Evolutionary conservation across 2,329 filamentous ascomycete species (phyloP), one percentile per base, ranked within the genome.

Genomic region (Colletotrichum salicis): DNA sequence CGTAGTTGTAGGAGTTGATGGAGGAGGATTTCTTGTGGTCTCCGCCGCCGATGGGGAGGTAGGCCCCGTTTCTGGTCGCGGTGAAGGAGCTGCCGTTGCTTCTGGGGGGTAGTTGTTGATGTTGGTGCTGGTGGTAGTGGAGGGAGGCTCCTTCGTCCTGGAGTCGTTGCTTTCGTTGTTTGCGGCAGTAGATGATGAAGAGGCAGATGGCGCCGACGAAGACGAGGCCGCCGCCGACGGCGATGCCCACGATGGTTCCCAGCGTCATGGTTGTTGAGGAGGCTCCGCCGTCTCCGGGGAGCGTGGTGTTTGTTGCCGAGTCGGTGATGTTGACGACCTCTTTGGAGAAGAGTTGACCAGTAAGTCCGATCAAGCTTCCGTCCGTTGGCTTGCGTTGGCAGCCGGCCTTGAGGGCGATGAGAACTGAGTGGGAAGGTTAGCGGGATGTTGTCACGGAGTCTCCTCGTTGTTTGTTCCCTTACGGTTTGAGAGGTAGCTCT

Each of bases 191-290:
- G 1, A 88, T 72, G 63, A 82, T 75, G 62, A 89, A 84, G 1
- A 90, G 80, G 2, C 77, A 82, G 1, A 79, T 73, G 2, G 81
- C 82, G 0, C 84, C 81, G 6, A 86, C 41, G 3, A 89, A 76
- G 1, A 85, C 76, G 0, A 87, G 78, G 0, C 80, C 80, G 7
- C 82, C 84, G 13, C 85, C 87, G 0, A 89, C 77, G 0, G 82
- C 83, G 57, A 90, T 89, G 22, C 88, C 88, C 0, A 86, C 85
- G 19, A 89, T 86, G n/a, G 85, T 85, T 2, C 85, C 84, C 0
- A 83, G 83, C 0, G 84, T 83, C 76, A 89, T 82, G 11, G 75
- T 75, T 4, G 75, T 77, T 3, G 76, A 73, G 0, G 74, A 78
- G 2, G 78, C 77, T 0, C 80, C 78, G 4, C 76, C 73, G 1